Evolutionary conservation across 1,284 basidiomycete species (phyloP).

Genomic region (Rhizoctonia solani): DNA sequence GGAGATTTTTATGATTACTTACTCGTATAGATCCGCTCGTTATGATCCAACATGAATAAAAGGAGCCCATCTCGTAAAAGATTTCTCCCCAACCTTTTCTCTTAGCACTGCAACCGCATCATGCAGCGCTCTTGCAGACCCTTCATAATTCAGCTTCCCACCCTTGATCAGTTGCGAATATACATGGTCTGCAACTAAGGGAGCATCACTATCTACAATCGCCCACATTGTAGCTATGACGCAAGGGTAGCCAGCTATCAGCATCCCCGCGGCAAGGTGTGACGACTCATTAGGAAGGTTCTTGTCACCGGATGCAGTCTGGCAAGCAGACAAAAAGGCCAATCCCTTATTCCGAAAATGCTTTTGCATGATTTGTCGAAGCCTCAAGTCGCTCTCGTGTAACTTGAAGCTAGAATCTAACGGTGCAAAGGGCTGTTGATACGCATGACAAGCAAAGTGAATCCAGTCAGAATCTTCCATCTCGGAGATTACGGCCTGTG

Average conservation of each 20-base stretch:
- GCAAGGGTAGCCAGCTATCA: background rate
- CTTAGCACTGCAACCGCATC: background rate
- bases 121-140: background rate
- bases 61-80: background rate
- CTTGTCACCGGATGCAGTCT: background rate
- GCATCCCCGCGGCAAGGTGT: background rate
- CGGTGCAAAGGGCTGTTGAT: background rate
- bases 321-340: background rate
- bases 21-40: background rate
- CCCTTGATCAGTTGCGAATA: background rate
- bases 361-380: background rate
- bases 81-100: background rate
- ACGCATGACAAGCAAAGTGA: background rate
- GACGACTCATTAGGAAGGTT: background rate
- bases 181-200: background rate
- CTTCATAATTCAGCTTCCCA: background rate
- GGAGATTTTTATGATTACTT: background rate
- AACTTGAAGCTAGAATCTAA: background rate
- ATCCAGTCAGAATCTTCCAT: constrained; percentile 10
- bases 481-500: background rate
- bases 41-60: background rate
- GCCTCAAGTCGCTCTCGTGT: background rate
- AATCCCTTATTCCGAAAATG: background rate
- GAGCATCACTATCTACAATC: background rate
- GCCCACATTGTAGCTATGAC: background rate